phyloP scores from a whole-genome alignment of 257 asterid species.

The Leonotis leonurus region DNA sequence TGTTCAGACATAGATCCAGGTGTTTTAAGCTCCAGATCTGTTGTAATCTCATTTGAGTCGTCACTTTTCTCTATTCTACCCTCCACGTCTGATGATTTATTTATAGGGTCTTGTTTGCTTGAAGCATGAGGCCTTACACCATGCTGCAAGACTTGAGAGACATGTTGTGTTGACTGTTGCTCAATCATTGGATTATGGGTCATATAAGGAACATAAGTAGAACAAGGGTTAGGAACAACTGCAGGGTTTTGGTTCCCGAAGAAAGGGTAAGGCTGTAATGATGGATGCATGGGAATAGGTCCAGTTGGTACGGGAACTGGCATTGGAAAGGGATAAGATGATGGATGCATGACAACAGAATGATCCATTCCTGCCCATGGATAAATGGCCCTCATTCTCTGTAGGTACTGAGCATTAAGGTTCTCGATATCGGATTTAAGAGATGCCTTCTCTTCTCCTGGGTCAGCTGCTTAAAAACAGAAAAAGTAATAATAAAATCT shows the following conservation, averaged over 20 bases:
- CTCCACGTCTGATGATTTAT: conserved; percentile 54
- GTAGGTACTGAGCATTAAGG: conserved; percentile 73
- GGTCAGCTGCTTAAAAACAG: conserved; percentile 41
- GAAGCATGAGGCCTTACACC: conserved; percentile 47
- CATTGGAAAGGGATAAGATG: conserved; percentile 79
- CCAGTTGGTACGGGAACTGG: conserved; percentile 85
- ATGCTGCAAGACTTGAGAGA: conserved; percentile 54
- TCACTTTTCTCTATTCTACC: conserved; percentile 56
- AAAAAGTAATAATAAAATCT: conserved; percentile 13
- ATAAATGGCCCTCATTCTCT: conserved; percentile 74
- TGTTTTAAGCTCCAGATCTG: conserved; percentile 91
- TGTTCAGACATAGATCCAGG: conserved; percentile 86
- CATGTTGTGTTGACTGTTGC: conserved; percentile 59
- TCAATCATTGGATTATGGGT: conserved; percentile 61
- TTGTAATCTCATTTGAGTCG: conserved; percentile 69
- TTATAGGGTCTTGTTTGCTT: conserved; percentile 55
- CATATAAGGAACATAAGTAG: conserved; percentile 74
- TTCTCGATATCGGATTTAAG: conserved; percentile 59
- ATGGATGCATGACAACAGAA: conserved; percentile 85
- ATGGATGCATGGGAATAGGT: conserved; percentile 85
- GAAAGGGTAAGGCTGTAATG: conserved; percentile 80
- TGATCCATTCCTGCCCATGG: conserved; percentile 98
- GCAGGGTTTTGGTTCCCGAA: conserved; percentile 72
- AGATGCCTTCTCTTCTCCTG: conserved; percentile 55
- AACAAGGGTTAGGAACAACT: conserved; percentile 63